Evolutionary conservation across 331 rosid genomes (phyloP).

Genomic region (Quercus lobata): DNA sequence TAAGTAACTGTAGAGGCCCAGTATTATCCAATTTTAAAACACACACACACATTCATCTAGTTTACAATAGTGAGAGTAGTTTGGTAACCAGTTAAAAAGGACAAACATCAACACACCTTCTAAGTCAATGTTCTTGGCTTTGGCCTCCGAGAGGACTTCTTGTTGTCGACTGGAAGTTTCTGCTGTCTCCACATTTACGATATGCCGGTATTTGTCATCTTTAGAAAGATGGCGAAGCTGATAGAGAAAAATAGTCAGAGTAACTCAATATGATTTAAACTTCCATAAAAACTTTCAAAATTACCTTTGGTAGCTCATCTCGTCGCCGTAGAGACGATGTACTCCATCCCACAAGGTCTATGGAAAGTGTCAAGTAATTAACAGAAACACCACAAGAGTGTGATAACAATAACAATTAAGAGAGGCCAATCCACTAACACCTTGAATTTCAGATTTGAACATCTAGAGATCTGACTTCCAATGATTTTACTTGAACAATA

Average conservation of each 20-base stretch:
- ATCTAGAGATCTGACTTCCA: neutral
- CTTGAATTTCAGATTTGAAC: neutral
- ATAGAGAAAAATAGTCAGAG: conserved; percentile 15
- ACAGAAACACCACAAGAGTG: conserved; percentile 14
- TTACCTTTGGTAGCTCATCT: conserved; percentile 86
- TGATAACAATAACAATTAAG: neutral
- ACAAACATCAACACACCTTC: conserved; percentile 48
- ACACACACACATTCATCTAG: too few species aligned
- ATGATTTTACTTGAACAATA: neutral
- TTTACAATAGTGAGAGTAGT: neutral
- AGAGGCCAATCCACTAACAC: neutral
- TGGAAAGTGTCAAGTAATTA: conserved; percentile 48
- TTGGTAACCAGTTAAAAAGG: neutral
- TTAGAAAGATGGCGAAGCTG: conserved; percentile 48
- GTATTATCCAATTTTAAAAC: neutral
- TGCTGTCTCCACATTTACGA: conserved; percentile 54
- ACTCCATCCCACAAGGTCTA: conserved; percentile 96
- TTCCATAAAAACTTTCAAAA: conserved; percentile 10
- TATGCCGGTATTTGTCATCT: conserved; percentile 55
- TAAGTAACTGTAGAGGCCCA: neutral
- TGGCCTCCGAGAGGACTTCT: conserved; percentile 31
- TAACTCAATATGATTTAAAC: conserved; percentile 8
- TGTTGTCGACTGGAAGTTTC: conserved; percentile 19
- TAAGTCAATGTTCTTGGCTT: conserved; percentile 33
- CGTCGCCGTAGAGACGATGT: conserved; percentile 80